Base-by-base conservation (phyloP, 2,329 filamentous ascomycete genomes). In the Epichloe brachyelytri region DNA sequence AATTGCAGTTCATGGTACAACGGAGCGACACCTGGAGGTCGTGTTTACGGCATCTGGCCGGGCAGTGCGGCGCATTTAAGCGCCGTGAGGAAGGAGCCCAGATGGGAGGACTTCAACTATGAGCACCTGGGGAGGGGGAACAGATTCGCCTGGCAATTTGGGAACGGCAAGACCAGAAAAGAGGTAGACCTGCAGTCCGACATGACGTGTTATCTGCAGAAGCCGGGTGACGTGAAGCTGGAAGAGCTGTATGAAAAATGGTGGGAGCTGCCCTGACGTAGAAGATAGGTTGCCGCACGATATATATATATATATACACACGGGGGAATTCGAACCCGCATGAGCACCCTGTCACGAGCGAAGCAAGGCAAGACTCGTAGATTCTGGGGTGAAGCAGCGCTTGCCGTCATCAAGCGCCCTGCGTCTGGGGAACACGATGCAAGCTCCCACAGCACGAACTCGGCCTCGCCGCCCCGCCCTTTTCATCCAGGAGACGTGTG, bases 1-100 rank as follows among this genome's bases (percentile, higher is more conserved):
- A 76, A 78, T 51, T 88, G 84, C 62, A 80, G 77, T 40, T 83
- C 79, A 0, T 88, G 85, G 85, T 85, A 84, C 53, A 88, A 88
- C 53, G 80, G 83, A 12, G 80, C 79, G 0, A 67, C 67, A 5
- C 76, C 82, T 0, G 83, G 82, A 0, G 76, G 72, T 0, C 69
- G 82, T 4, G 80, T 88, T 22, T 80, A 85, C 55, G 83, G 82
- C 0, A 61, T 85, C 6, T 88, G 83, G 77, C 85, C 84, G 0
- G 83, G 83, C 0, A 84, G 79, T 56, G 82, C 81, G 1, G 70
- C 76, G 0, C 80, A 85, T 57, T 67, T 80, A 34, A 81, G 80
- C 2, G 71, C 78, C 14, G 71, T 83, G 7, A 70, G 79, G 22
- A 63, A 70, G 20, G 68, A 76, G n/a, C 75, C 75, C 2, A 62